phyloP scores from a whole-genome alignment of 2,329 filamentous ascomycete genomes.

The Cordyceps javanica region DNA sequence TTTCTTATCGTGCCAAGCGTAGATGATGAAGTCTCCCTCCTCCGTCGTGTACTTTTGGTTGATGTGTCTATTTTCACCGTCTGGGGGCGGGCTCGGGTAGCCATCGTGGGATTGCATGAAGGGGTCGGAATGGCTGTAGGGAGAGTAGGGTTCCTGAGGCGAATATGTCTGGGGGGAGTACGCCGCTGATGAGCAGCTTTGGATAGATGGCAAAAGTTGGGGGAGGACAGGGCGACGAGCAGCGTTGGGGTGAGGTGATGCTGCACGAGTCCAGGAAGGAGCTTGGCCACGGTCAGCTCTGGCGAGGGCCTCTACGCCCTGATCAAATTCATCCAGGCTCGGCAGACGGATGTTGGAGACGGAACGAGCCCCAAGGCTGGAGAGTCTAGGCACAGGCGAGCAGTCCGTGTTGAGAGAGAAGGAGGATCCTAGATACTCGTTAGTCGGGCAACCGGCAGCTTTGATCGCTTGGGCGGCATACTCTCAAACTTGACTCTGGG shows the following conservation, averaged over 20 bases:
- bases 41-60: slow-evolving; percentile 40
- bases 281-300: slow-evolving; percentile 24
- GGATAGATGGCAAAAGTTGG: slow-evolving; percentile 20
- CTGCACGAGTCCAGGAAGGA: slow-evolving; percentile 20
- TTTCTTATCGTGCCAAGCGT: slow-evolving; percentile 38
- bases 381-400: slow-evolving; percentile 21
- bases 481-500: slow-evolving; percentile 28
- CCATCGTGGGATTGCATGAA: slow-evolving; percentile 23
- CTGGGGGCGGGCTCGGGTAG: slow-evolving; percentile 31
- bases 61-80: slow-evolving; percentile 32
- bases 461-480: slow-evolving; percentile 13
- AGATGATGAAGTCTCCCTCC: slow-evolving; percentile 39
- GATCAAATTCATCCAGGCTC: slow-evolving; percentile 32
- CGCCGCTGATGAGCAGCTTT: slow-evolving; percentile 14
- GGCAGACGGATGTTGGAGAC: slow-evolving; percentile 24
- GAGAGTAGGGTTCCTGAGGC: slow-evolving; percentile 18
- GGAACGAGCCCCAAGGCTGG: slow-evolving; percentile 16
- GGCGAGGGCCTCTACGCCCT: slow-evolving; percentile 31
- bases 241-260: slow-evolving; percentile 24
- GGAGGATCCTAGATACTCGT: slow-evolving; percentile 17
- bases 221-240: slow-evolving; percentile 18
- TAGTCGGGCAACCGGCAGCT: neutral
- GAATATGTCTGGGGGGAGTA: slow-evolving; percentile 4
- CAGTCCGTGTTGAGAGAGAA: slow-evolving; percentile 20
- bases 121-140: slow-evolving; percentile 19